Conservation (phyloP, 805 yeast genomes). For the Starmerella roubikii region DNA sequence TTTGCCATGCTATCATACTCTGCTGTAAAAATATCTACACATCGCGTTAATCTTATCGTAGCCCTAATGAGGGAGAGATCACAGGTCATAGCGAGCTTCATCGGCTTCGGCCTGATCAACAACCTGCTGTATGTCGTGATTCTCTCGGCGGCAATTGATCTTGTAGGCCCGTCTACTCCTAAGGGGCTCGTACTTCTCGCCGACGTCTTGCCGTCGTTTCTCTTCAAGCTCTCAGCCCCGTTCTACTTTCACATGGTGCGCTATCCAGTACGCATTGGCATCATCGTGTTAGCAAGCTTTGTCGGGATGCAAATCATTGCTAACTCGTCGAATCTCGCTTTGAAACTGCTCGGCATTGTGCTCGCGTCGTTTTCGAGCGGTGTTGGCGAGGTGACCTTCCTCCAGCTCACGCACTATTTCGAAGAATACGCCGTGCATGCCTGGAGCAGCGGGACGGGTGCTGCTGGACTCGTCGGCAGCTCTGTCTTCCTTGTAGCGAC, state of each 20-base stretch:
- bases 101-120: slow-evolving; percentile 75
- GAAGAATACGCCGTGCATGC: slow-evolving; percentile 54
- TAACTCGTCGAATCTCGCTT: slow-evolving; percentile 26
- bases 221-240: slow-evolving; percentile 60
- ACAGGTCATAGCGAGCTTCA: slow-evolving; percentile 31
- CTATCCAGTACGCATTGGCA: slow-evolving; percentile 41
- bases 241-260: slow-evolving; percentile 58
- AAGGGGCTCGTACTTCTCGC: slow-evolving; percentile 76
- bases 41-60: not conserved
- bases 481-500: slow-evolving; percentile 60
- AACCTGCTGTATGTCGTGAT: slow-evolving; percentile 86
- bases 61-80: not conserved
- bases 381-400: slow-evolving; percentile 76
- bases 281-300: slow-evolving; percentile 45
- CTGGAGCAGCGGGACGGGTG: slow-evolving; percentile 92
- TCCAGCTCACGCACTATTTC: slow-evolving; percentile 74
- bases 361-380: slow-evolving; percentile 80
- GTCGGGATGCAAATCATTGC: slow-evolving; percentile 66
- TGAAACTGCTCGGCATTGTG: slow-evolving; percentile 51
- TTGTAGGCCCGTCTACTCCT: slow-evolving; percentile 73
- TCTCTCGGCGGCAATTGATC: slow-evolving; percentile 79
- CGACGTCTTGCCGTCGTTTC: slow-evolving; percentile 73
- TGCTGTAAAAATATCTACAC: too few relatives aligned
- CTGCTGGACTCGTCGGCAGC: slow-evolving; percentile 77
- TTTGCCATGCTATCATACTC: too few relatives aligned